Conservation (phyloP, 805 yeast species). For the Sungouiella thailandica region DNA sequence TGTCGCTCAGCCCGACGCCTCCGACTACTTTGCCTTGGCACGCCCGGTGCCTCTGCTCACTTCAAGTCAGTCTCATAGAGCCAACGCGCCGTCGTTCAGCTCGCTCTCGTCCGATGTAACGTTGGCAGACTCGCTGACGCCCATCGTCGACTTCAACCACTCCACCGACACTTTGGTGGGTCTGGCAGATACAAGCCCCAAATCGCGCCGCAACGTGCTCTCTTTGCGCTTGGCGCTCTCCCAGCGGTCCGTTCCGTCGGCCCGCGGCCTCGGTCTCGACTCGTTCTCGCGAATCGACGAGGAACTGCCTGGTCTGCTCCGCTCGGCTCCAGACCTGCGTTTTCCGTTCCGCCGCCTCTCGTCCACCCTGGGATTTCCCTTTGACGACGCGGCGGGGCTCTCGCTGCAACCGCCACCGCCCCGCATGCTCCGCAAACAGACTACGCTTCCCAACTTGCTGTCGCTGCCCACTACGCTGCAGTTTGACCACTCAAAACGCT, state of each 20-base stretch:
- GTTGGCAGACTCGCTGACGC: neutral
- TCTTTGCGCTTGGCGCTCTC: constrained; percentile 3
- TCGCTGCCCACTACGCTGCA: constrained; percentile 15
- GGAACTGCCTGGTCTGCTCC: neutral
- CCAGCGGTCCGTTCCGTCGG: constrained; percentile 6
- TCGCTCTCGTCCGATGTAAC: constrained; percentile 26
- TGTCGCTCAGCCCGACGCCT: too few species aligned
- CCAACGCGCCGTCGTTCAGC: constrained; percentile 19
- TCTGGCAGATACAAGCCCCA: neutral
- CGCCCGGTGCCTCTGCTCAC: constrained; percentile 2
- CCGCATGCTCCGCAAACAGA: constrained; percentile 9
- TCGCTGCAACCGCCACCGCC: neutral
- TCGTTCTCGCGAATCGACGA: neutral
- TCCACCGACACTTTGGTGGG: constrained; percentile 32
- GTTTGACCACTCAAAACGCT: constrained; percentile 20
- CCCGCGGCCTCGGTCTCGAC: neutral
- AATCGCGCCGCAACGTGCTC: constrained; percentile 12
- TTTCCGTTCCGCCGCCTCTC: constrained; percentile 9
- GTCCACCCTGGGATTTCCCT: too few species aligned
- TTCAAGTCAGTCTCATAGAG: constrained; percentile 1
- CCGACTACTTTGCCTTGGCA: constrained; percentile 10
- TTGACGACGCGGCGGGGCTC: neutral
- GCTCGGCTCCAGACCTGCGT: constrained; percentile 16
- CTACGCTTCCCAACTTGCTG: constrained; percentile 10
- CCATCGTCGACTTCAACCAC: constrained; percentile 12